phyloP scores from a whole-genome alignment of 2,329 filamentous ascomycete species.

The Fusarium staphyleae region DNA sequence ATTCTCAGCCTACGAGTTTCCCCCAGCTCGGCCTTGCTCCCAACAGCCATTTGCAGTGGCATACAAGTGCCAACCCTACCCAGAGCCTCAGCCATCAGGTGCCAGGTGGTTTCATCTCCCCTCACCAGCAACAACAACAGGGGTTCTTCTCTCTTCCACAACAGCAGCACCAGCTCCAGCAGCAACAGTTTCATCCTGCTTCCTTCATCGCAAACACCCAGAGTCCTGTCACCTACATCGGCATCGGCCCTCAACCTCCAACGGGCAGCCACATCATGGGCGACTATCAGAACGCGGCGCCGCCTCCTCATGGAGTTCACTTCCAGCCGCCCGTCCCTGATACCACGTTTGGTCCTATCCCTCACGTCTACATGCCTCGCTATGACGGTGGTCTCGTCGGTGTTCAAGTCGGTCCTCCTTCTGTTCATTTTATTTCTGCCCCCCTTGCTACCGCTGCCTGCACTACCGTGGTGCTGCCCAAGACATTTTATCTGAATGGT shows the following conservation, averaged over 20 bases:
- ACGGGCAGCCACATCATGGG: constrained; percentile 43
- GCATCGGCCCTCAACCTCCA: constrained; percentile 33
- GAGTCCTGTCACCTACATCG: constrained; percentile 41
- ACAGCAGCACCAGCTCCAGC: constrained; percentile 11
- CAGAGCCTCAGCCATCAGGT: constrained; percentile 43
- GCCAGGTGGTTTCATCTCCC: constrained; percentile 29
- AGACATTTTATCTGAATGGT: constrained; percentile 44
- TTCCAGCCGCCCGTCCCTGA: constrained; percentile 67
- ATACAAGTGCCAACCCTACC: constrained; percentile 46
- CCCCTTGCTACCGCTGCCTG: constrained; percentile 33
- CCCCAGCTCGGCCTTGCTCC: constrained; percentile 42
- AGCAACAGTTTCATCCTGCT: constrained; percentile 23
- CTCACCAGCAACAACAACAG: constrained; percentile 24
- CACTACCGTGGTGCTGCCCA: constrained; percentile 45
- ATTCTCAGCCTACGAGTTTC: constrained; percentile 36
- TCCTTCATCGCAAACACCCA: constrained; percentile 20
- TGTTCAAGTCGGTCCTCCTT: constrained; percentile 46
- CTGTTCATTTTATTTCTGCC: constrained; percentile 41
- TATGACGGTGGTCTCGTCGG: constrained; percentile 50
- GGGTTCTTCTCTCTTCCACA: background rate
- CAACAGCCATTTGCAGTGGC: constrained; percentile 42
- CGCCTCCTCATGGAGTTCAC: constrained; percentile 54
- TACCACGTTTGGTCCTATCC: constrained; percentile 62
- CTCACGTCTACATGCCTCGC: constrained; percentile 64
- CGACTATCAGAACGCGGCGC: constrained; percentile 54